Percentiles rank a stretch among this genome's conserved stretches.
phyloP scores from a whole-genome alignment of 176 grass and related monocot species.

The Poa annua region DNA sequence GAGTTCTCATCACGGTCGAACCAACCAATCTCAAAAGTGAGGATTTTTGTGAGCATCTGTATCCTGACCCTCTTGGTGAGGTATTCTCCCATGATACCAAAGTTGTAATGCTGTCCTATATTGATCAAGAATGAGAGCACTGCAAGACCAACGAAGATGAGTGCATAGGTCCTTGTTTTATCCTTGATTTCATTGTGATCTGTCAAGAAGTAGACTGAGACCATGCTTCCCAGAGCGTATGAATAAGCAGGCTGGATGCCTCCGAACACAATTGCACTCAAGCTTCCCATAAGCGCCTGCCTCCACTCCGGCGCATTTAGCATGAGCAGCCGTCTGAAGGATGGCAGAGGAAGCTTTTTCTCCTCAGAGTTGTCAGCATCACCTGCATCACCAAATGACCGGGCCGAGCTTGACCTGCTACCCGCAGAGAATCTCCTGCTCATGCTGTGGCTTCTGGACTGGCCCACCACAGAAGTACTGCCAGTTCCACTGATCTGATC shows the following conservation, averaged over 20 bases:
- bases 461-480: conserved; percentile 39
- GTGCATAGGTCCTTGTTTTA: conserved; percentile 74
- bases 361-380: conserved; percentile 36
- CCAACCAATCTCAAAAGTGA: conserved; percentile 94
- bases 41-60: conserved; percentile 85
- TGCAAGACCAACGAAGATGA: conserved; percentile 74
- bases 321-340: conserved; percentile 82
- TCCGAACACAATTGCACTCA: conserved; percentile 81
- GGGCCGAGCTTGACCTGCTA: conserved; percentile 79
- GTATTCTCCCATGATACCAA: conserved; percentile 94
- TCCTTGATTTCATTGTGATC: conserved; percentile 78
- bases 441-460: conserved; percentile 77
- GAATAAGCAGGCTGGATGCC: conserved; percentile 85
- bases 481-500: conserved; percentile 48
- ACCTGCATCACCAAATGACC: conserved; percentile 57
- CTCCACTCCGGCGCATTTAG: conserved; percentile 95
- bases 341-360: conserved; percentile 61
- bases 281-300: conserved; percentile 68
- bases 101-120: conserved; percentile 96
- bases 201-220: conserved; percentile 83
- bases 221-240: conserved; percentile 91
- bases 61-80: conserved; percentile 92
- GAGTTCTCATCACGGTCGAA: conserved; percentile 96
- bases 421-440: conserved; percentile 77
- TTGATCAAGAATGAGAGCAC: conserved; percentile 86